Base-by-base conservation (phyloP, 148 eudicot species). In the Heliamphora exappendiculata region DNA sequence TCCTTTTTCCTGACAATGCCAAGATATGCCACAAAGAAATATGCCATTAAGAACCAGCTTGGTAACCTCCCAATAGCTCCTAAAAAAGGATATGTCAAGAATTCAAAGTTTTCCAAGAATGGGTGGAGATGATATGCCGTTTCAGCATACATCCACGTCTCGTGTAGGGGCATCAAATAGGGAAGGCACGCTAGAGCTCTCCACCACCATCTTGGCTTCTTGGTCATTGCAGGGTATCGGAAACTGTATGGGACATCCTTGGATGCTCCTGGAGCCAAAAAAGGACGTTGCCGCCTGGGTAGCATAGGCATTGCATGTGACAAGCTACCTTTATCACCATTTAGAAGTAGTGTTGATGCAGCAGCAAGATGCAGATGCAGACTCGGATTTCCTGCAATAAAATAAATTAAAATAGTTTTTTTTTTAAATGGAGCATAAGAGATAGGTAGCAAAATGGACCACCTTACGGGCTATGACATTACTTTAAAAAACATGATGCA, bases 141-240 rank as follows among this genome's bases (percentile, higher is more conserved):
- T 82, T 88, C 87, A 7, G 94, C 92, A 65, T 86, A 91, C 94
- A 88, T 88, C 96, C 96, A 89, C 41, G 91, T 87, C 84, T 91
- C 96, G 26, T 91, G 96, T 4, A 91, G 75, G 26, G 92, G 96
- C 92, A 91, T 91, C 37, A 93, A 67, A 60, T 93, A 93, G 0
- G 98, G 94, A 70, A 93, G 80, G 81, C 91, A 87, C 4, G 98
- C 91, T 41, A 93, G 65, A 29, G 84, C 85, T 81, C 98, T 86
- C 98, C 96, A 93, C 85, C 84, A 93, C 98, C 98, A 93, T 78
- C 62, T 73, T 26, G 98, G 96, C 80, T 91, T 91, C 64, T 79
- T 81, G 16, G 79, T 87, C 97, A 93, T 93, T 28, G 84, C 71
- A 13, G 96, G 96, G 67, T 19, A 93, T 28, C 90, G 77, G 65